phyloP scores from a whole-genome alignment of 768 basidiomycete genomes.

The Podaxis sp. region DNA sequence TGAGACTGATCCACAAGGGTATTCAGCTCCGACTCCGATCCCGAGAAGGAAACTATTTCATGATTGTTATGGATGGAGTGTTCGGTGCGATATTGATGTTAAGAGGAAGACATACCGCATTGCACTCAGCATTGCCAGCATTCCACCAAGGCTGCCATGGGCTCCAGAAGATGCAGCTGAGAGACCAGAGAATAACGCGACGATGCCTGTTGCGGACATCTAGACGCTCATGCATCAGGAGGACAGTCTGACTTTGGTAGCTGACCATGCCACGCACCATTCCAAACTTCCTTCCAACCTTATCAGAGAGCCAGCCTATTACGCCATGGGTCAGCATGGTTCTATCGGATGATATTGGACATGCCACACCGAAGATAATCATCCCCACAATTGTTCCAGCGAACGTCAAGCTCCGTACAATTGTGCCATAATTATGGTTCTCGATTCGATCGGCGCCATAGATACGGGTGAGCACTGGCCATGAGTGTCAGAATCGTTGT shows the following conservation, averaged over 20 bases:
- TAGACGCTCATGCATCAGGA: slow-evolving; percentile 27
- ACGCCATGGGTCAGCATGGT: background rate
- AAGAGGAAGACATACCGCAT: slow-evolving; percentile 54
- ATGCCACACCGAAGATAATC: slow-evolving; percentile 60
- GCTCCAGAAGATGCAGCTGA: slow-evolving; percentile 84
- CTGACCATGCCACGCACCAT: slow-evolving; percentile 54
- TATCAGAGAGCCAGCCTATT: slow-evolving; percentile 74
- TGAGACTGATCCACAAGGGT: slow-evolving; percentile 88
- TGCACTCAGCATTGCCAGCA: slow-evolving; percentile 76
- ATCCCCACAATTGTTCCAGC: slow-evolving; percentile 88
- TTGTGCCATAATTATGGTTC: slow-evolving; percentile 57
- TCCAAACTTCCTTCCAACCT: slow-evolving; percentile 83
- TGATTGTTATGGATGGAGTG: background rate
- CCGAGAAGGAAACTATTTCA: slow-evolving; percentile 76
- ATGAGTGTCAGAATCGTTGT: background rate
- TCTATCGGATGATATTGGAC: background rate
- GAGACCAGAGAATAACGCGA: slow-evolving; percentile 79
- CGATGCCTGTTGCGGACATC: slow-evolving; percentile 84
- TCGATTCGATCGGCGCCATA: slow-evolving; percentile 59
- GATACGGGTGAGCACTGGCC: slow-evolving; percentile 63
- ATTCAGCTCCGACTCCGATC: slow-evolving; percentile 86
- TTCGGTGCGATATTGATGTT: background rate
- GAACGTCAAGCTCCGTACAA: slow-evolving; percentile 71
- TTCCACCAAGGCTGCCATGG: slow-evolving; percentile 63
- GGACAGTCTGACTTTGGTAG: background rate